Percentiles rank a stretch among this genome's conserved stretches.
Evolutionary conservation across 139 green algal species (phyloP).

Genomic region (Picochlorum sp.): DNA sequence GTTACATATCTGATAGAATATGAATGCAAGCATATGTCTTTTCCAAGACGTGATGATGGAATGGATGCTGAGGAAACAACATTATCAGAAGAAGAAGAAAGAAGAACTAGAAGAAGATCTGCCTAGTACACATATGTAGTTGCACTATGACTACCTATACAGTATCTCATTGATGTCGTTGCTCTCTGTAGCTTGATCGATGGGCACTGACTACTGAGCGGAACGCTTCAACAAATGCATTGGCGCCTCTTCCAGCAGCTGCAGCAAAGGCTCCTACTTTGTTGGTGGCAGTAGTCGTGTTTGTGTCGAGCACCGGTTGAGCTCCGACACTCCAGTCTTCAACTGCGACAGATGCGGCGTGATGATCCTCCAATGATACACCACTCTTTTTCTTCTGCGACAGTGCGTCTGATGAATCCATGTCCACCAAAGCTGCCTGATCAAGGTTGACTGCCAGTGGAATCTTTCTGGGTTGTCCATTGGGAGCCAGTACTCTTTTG

Average conservation of each 20-base stretch:
- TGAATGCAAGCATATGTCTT: too few relatives aligned
- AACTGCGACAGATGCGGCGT: neutral
- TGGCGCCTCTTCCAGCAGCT: constrained; percentile 22
- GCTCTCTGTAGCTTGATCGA: constrained; percentile 16
- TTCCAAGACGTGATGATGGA: too few relatives aligned
- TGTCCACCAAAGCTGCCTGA: constrained; percentile 21
- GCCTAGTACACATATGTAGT: too few relatives aligned
- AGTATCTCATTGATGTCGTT: neutral
- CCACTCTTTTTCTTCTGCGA: neutral
- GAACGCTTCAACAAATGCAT: constrained; percentile 35
- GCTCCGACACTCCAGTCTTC: constrained; percentile 27
- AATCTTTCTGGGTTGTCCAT: constrained; percentile 82
- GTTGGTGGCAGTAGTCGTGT: constrained; percentile 4
- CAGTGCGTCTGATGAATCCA: neutral
- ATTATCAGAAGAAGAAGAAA: too few relatives aligned
- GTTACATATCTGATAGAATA: too few relatives aligned
- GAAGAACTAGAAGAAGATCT: too few relatives aligned
- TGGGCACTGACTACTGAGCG: constrained; percentile 27
- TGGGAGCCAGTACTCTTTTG: constrained; percentile 64
- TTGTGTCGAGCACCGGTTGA: constrained; percentile 7
- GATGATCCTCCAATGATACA: neutral
- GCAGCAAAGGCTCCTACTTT: constrained; percentile 25
- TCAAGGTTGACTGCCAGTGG: constrained; percentile 45
- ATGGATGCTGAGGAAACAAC: too few relatives aligned
- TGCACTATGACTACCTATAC: too few relatives aligned